phyloP scores from a whole-genome alignment of 2,329 filamentous ascomycete genomes.

The Hypoxylon sp. region DNA sequence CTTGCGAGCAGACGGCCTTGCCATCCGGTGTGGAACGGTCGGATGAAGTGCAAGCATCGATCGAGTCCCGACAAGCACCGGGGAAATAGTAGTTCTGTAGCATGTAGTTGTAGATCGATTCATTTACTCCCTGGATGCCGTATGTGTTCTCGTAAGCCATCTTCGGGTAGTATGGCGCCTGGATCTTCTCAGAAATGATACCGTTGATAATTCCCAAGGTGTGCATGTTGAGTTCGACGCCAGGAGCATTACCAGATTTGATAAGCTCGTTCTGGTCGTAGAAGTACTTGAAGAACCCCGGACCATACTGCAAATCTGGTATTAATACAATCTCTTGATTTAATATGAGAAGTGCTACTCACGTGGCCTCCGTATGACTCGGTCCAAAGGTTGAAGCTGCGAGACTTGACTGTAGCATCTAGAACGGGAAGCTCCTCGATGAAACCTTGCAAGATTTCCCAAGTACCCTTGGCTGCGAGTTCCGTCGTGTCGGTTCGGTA shows the following conservation, averaged over 20 bases:
- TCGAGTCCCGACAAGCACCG: constrained; percentile 62
- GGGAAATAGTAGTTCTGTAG: constrained; percentile 55
- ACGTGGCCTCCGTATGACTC: constrained; percentile 60
- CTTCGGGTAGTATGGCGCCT: constrained; percentile 52
- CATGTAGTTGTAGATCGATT: constrained; percentile 66
- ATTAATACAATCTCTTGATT: too few relatives aligned
- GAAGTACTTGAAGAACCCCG: constrained; percentile 64
- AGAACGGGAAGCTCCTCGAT: constrained; percentile 45
- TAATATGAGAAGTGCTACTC: too few relatives aligned
- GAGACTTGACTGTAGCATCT: constrained; percentile 58
- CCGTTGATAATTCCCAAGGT: constrained; percentile 64
- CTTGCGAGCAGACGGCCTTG: constrained; percentile 61
- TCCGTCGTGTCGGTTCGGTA: constrained; percentile 43
- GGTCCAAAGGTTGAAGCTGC: constrained; percentile 66
- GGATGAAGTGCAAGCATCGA: constrained; percentile 59
- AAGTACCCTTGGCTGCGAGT: constrained; percentile 42
- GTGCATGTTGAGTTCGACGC: constrained; percentile 61
- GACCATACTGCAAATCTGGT: constrained; percentile 43
- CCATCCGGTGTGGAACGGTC: constrained; percentile 51
- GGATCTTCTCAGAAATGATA: constrained; percentile 62
- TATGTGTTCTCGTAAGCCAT: constrained; percentile 58
- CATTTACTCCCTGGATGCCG: constrained; percentile 56
- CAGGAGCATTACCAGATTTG: constrained; percentile 55
- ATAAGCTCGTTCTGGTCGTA: constrained; percentile 65
- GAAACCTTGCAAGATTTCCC: constrained; percentile 45